These are phyloP conservation scores for Neonectria neomacrospora DNA, from an alignment of 2,329 filamentous ascomycete genomes.

Conservation along the genomic window DNA sequence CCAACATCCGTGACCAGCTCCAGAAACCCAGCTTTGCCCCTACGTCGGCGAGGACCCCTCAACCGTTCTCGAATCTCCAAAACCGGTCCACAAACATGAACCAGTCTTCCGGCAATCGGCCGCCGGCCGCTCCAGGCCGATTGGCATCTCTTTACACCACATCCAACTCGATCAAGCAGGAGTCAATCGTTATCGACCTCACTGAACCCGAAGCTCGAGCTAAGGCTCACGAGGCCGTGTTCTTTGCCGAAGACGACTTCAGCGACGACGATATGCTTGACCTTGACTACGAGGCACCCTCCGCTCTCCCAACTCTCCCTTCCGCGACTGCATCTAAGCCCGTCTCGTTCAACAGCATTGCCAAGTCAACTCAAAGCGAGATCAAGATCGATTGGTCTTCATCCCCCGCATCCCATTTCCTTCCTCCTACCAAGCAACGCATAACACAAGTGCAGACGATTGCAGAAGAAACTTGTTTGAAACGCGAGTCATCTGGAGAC, in stretches of 20 bases:
- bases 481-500: conserved; percentile 56
- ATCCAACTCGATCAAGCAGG: conserved; percentile 59
- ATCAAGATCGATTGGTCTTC: conserved; percentile 76
- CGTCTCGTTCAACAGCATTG: conserved; percentile 40
- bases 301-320: conserved; percentile 57
- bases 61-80: conserved; percentile 42
- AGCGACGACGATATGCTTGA: conserved; percentile 85
- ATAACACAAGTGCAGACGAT: conserved; percentile 32
- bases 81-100: conserved; percentile 49
- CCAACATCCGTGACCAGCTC: conserved; percentile 63
- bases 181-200: conserved; percentile 49
- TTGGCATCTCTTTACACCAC: conserved; percentile 57
- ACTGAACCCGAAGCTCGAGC: conserved; percentile 44
- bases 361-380: conserved; percentile 43
- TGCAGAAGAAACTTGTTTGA: conserved; percentile 47
- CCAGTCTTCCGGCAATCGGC: conserved; percentile 32
- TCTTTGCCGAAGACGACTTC: conserved; percentile 84
- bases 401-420: conserved; percentile 64
- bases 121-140: conserved; percentile 23
- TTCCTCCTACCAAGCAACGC: conserved; percentile 48
- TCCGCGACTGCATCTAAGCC: conserved; percentile 34
- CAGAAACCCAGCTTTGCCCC: conserved; percentile 56
- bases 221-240: conserved; percentile 55
- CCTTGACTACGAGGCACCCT: conserved; percentile 71
- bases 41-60: conserved; percentile 54